These are phyloP conservation scores for Solanum medicagineum DNA, from an alignment of 257 asterid genomes.

Conservation along the genomic window DNA sequence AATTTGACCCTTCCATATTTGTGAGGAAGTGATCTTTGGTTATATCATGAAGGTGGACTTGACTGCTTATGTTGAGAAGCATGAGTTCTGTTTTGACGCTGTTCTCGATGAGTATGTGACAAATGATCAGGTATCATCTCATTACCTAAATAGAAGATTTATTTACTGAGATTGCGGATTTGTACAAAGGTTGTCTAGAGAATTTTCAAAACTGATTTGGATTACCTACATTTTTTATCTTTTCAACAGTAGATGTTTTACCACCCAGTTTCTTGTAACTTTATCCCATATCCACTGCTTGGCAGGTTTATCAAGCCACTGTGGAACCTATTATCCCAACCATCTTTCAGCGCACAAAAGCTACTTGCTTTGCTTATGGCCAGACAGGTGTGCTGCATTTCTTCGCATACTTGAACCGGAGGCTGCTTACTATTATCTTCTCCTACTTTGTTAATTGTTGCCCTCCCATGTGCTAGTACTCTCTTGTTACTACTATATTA, in stretches of 20 bases:
- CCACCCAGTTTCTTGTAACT: neutral
- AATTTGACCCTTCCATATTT: neutral
- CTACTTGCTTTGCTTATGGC: slow-evolving; percentile 98
- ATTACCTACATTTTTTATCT: neutral
- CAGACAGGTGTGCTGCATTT: slow-evolving; percentile 66
- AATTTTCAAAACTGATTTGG: neutral
- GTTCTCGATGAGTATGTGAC: slow-evolving; percentile 88
- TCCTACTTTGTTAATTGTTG: neutral
- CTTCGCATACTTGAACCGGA: neutral
- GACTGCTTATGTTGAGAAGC: slow-evolving; percentile 98
- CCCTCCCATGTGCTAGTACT: neutral
- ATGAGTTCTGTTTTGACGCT: slow-evolving; percentile 97
- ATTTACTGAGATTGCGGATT: neutral
- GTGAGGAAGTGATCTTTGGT: slow-evolving; percentile 18
- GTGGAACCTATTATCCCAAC: slow-evolving; percentile 98
- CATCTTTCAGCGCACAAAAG: slow-evolving; percentile 95
- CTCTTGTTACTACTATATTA: neutral
- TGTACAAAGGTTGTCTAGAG: neutral
- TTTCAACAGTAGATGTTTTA: neutral
- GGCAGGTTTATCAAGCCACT: slow-evolving; percentile 79
- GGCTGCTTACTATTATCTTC: neutral
- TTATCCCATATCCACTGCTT: slow-evolving; percentile 1
- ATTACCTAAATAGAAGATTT: neutral
- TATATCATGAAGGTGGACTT: slow-evolving; percentile 69
- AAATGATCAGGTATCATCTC: slow-evolving; percentile 74